Percentiles rank a stretch among this genome's conserved stretches.
Conservation (phyloP, 116 monocot species). For the Phalaenopsis hybrid region DNA sequence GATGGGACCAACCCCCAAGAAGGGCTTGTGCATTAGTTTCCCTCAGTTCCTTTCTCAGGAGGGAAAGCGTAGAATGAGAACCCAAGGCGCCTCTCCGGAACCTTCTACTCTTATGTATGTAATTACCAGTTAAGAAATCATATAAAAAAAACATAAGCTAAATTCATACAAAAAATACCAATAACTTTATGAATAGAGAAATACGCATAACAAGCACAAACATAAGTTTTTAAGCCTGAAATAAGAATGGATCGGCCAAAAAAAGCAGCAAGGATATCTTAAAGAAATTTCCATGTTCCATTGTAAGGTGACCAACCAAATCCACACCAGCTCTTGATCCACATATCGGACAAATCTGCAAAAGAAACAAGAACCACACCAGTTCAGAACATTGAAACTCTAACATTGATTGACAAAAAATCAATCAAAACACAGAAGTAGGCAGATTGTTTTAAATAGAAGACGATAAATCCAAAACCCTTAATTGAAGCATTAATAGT, state of each 20-base stretch:
- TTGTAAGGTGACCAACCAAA: conserved; percentile 26
- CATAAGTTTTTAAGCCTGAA: neutral
- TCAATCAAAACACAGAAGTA: neutral
- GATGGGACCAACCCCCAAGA: conserved; percentile 48
- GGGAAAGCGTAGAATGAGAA: conserved; percentile 52
- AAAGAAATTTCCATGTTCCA: conserved; percentile 24
- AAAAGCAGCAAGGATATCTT: conserved; percentile 27
- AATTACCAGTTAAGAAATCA: conserved; percentile 36
- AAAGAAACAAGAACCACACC: conserved; percentile 2
- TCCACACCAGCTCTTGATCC: conserved; percentile 16
- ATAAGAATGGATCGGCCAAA: neutral
- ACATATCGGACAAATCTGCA: conserved; percentile 25
- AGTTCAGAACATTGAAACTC: neutral
- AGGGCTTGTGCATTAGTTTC: conserved; percentile 64
- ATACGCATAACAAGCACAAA: neutral
- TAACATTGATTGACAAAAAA: neutral
- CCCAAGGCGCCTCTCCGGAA: conserved; percentile 44
- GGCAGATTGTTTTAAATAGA: neutral
- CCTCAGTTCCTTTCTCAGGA: conserved; percentile 65
- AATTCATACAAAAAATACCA: neutral
- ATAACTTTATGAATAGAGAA: neutral
- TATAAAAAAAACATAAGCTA: neutral
- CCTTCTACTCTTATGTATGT: conserved; percentile 75
- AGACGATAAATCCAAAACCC: neutral
- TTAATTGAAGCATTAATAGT: neutral